phyloP scores from a whole-genome alignment of 225 moss, liverwort and hornwort genomes.

The Antitrichia curtipendula region DNA sequence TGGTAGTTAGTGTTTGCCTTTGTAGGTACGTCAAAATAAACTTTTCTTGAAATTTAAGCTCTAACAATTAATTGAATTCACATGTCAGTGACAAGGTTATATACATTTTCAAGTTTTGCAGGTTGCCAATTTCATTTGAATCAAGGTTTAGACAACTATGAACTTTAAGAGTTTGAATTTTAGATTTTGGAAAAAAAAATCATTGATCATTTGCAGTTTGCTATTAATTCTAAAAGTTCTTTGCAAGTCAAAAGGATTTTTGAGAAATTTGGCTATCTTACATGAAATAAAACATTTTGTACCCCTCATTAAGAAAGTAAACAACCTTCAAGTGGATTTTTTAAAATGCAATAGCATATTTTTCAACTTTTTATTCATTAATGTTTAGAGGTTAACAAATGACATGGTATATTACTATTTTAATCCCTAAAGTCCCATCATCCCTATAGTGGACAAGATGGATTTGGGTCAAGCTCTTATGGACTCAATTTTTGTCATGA shows the following conservation, averaged over 20 bases:
- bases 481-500: neutral
- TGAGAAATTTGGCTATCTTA: neutral
- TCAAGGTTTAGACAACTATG: neutral
- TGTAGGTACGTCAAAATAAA: neutral
- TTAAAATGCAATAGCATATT: accelerated
- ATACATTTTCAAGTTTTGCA: accelerated
- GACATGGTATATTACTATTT: neutral
- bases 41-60: neutral
- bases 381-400: neutral
- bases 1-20: neutral
- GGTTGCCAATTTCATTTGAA: neutral
- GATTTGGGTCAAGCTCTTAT: neutral
- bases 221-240: accelerated
- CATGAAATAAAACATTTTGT: neutral
- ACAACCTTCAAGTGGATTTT: neutral
- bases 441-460: too few relatives aligned
- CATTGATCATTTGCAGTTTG: neutral
- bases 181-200: neutral
- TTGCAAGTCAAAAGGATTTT: neutral
- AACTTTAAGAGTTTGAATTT: neutral
- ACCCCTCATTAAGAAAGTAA: neutral
- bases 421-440: too few relatives aligned
- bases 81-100: neutral
- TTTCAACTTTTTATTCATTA: accelerated
- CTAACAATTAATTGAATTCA: accelerated